phyloP scores from a whole-genome alignment of 495 filamentous ascomycete species.

The Penicillium ochrochloron region DNA sequence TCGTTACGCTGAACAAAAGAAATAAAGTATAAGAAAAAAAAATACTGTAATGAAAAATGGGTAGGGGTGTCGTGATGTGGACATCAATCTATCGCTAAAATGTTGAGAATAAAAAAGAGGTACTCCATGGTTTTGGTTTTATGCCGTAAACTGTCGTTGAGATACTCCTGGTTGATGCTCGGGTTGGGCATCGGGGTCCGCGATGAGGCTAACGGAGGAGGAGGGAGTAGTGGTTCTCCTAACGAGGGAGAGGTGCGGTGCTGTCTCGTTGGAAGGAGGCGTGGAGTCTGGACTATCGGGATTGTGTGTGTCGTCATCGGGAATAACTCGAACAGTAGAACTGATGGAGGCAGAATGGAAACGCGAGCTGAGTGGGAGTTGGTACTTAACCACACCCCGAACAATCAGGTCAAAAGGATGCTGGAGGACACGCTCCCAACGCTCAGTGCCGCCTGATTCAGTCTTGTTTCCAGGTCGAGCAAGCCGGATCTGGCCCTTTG shows the following conservation, averaged over 20 bases:
- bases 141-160: conserved; percentile 38
- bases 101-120: conserved; percentile 11
- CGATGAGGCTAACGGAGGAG: conserved; percentile 12
- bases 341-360: conserved; percentile 60
- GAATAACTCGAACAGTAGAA: conserved; percentile 54
- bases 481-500: conserved; percentile 81
- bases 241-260: conserved; percentile 27
- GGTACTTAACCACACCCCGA: conserved; percentile 86
- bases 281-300: conserved; percentile 24
- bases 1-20: conserved; percentile 20
- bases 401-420: conserved; percentile 93
- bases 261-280: conserved; percentile 36
- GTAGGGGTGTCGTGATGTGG: conserved; percentile 32
- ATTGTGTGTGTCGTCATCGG: conserved; percentile 45
- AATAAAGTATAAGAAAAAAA: conserved; percentile 19
- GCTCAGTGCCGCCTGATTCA: conserved; percentile 78
- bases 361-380: conserved; percentile 77
- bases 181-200: conserved; percentile 14
- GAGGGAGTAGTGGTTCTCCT: conserved; percentile 8
- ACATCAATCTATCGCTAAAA: conserved; percentile 39
- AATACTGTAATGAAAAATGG: conserved; percentile 16
- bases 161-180: conserved; percentile 17
- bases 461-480: conserved; percentile 87
- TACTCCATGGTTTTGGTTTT: conserved; percentile 15
- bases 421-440: conserved; percentile 89